phyloP scores from a whole-genome alignment of 495 filamentous ascomycete genomes.

The Podospora anserina region DNA sequence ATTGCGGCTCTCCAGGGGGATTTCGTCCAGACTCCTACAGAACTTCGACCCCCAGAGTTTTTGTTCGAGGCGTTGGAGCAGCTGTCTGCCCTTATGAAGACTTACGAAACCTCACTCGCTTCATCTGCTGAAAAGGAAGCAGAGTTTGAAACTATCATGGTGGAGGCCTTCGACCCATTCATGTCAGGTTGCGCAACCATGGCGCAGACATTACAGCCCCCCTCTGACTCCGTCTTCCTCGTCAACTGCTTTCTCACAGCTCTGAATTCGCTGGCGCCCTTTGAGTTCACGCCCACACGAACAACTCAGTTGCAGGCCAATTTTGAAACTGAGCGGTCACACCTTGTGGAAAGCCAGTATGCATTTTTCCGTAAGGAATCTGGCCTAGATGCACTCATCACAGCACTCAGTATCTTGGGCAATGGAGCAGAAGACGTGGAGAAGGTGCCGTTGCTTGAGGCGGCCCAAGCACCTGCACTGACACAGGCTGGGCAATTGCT shows the following conservation, averaged over 20 bases:
- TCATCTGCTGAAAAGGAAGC: conserved; percentile 51
- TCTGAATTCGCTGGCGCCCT: conserved; percentile 48
- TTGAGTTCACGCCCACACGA: conserved; percentile 52
- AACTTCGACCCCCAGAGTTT: conserved; percentile 80
- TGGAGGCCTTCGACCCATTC: conserved; percentile 83
- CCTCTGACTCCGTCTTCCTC: conserved; percentile 67
- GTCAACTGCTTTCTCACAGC: conserved; percentile 74
- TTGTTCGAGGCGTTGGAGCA: conserved; percentile 74
- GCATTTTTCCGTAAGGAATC: conserved; percentile 69
- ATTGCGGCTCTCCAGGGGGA: conserved; percentile 70
- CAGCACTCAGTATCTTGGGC: conserved; percentile 46
- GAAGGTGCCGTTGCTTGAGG: conserved; percentile 39
- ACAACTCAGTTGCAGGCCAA: conserved; percentile 45
- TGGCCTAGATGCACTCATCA: conserved; percentile 66
- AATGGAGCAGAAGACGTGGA: conserved; percentile 38
- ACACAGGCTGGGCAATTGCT: conserved; percentile 67
- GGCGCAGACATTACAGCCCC: conserved; percentile 55
- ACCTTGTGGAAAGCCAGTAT: conserved; percentile 59
- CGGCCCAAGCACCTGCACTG: conserved; percentile 63
- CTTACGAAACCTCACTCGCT: conserved; percentile 75
- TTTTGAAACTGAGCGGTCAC: conserved; percentile 39
- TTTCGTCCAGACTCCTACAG: conserved; percentile 58
- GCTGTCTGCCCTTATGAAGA: conserved; percentile 71
- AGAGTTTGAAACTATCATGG: conserved; percentile 77
- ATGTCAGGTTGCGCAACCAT: conserved; percentile 69